Evolutionary conservation across 176 grass and related monocot genomes (phyloP).

Genomic region (Eleusine coracana): DNA sequence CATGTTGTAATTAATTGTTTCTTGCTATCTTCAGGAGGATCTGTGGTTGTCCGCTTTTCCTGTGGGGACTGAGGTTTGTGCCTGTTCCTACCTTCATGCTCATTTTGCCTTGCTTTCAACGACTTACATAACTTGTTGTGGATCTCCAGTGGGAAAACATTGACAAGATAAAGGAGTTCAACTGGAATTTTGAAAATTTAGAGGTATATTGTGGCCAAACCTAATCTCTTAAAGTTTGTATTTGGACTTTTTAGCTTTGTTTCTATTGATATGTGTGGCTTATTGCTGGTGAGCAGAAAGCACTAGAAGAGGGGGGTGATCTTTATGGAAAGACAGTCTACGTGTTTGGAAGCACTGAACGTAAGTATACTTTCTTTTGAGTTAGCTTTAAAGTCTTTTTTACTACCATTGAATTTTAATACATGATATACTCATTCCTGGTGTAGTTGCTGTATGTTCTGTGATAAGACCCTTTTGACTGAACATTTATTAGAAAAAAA

Average conservation of each 20-base stretch:
- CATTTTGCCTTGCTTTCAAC: background rate
- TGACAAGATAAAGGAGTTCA: conserved; percentile 81
- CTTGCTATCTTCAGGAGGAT: conserved; percentile 62
- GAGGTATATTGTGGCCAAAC: conserved; percentile 54
- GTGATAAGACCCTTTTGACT: conserved; percentile 11
- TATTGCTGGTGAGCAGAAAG: conserved; percentile 54
- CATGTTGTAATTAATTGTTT: conserved; percentile 15
- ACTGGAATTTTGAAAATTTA: conserved; percentile 88
- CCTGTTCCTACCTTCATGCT: background rate
- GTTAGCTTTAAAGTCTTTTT: background rate
- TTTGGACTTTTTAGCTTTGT: background rate
- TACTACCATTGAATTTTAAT: background rate
- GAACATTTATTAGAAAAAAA: conserved; percentile 8
- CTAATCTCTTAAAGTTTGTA: conserved; percentile 7
- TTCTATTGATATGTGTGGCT: conserved; percentile 24
- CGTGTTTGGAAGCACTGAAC: conserved; percentile 85
- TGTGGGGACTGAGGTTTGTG: conserved; percentile 72
- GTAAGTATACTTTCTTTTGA: conserved; percentile 43
- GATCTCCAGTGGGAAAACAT: conserved; percentile 85
- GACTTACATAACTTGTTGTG: conserved; percentile 2
- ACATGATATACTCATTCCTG: conserved; percentile 49
- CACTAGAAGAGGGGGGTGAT: conserved; percentile 73
- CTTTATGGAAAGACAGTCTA: conserved; percentile 88
- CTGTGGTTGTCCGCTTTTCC: conserved; percentile 73
- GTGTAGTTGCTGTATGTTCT: conserved; percentile 77